Base-by-base conservation (phyloP, 2,329 filamentous ascomycete species). In the Monilinia polystroma region DNA sequence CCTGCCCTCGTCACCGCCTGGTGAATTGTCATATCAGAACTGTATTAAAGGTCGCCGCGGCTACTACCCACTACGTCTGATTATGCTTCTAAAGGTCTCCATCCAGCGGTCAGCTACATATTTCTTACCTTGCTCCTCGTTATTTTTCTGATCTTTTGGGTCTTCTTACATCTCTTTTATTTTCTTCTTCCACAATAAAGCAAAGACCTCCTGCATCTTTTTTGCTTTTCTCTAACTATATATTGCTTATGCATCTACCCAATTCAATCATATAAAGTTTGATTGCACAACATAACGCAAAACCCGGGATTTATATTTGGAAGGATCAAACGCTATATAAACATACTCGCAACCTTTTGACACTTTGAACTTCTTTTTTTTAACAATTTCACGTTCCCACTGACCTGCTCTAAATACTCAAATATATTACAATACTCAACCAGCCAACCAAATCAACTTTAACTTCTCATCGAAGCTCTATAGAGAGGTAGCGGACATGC, bases 401-500 rank as follows among this genome's bases (percentile, higher is more conserved):
- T 43, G n/a, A 58, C 20, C 14, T 14, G 18, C n/a, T 51, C 29
- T 11, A n/a, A 38, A 26, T 43, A 29, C 16, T 49, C 45, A 43
- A 32, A 38, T 52, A 58, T 41, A 52, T 45, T 12, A 51, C 58
- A n/a, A 26, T 2, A 26, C n/a, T 51, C 11, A 3, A 38, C n/a
- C 4, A 26, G 38, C 23, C 4, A 38, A 38, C 29, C n/a, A 38
- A 4, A 20, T 26, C 66, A 55, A 55, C 54, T 26, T 62, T 5
- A 64, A 56, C 64, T 58, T n/a, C 62, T 18, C n/a, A 52, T 52
- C 55, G 64, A 66, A 60, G 55, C 62, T 65, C 57, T 49, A 68
- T 20, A 63, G 52, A 60, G 65, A 49, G 63, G 55, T 55, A 64
- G 64, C 59, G 56, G 59, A 64, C 64, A 68, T 67, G 64, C 73